Percentiles rank a stretch among this genome's conserved stretches.
Conservation (phyloP, 1,284 basidiomycete species). For the Leccinum insigne region DNA sequence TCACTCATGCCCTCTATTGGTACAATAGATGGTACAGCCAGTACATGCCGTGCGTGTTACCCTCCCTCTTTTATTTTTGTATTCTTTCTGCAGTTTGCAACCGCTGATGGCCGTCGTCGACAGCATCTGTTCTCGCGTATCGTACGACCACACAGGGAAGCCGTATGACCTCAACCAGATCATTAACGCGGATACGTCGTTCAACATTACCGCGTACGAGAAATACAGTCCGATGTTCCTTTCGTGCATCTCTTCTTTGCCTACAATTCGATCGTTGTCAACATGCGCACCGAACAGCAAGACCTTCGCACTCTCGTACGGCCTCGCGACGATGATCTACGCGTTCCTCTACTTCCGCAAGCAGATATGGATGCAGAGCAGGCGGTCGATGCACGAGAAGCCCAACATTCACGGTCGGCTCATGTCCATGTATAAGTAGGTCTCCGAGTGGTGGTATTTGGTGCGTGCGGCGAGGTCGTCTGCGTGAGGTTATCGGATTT, state of each 20-base stretch:
- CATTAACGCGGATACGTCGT: constrained; percentile 54
- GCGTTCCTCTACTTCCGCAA: constrained; percentile 69
- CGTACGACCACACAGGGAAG: constrained; percentile 65
- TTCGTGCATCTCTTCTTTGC: constrained; percentile 40
- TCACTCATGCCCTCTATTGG: constrained; percentile 67
- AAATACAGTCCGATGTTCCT: constrained; percentile 86
- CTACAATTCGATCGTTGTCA: background rate
- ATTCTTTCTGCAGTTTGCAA: background rate
- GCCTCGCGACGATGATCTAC: constrained; percentile 65
- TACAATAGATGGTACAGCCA: constrained; percentile 61
- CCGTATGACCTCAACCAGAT: constrained; percentile 72
- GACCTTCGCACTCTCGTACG: constrained; percentile 73
- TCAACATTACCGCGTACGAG: constrained; percentile 69
- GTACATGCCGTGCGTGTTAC: constrained; percentile 46
- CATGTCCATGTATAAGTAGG: constrained; percentile 71
- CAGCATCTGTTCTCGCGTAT: constrained; percentile 50
- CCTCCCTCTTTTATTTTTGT: background rate
- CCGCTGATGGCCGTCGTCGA: constrained; percentile 1
- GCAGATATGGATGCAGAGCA: constrained; percentile 54
- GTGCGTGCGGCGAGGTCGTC: constrained; percentile 8
- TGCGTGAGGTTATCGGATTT: background rate
- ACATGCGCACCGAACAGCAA: constrained; percentile 4
- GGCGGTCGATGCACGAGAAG: constrained; percentile 57
- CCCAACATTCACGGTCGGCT: constrained; percentile 77
- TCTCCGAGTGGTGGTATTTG: constrained; percentile 73